Evolutionary conservation across 345 rosid species (phyloP).

Genomic region (Syzygium grande): DNA sequence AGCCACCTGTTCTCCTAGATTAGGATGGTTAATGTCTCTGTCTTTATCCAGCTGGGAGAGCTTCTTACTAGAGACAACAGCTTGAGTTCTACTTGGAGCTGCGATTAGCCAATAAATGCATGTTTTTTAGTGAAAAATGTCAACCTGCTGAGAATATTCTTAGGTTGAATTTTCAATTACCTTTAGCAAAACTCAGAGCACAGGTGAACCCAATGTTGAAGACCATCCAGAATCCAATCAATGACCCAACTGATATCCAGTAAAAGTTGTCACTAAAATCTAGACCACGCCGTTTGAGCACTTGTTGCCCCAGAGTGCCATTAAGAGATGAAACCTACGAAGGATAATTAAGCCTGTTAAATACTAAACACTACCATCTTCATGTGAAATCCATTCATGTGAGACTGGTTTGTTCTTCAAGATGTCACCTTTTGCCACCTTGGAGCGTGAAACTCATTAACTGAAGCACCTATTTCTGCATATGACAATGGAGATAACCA

Average conservation of each 20-base stretch:
- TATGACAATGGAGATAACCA: conserved; percentile 46
- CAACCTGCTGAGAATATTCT: not conserved
- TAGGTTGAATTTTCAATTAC: conserved; percentile 8
- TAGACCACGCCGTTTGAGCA: conserved; percentile 21
- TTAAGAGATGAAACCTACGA: conserved; percentile 27
- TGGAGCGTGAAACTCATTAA: conserved; percentile 47
- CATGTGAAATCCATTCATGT: not conserved
- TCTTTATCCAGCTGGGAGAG: conserved; percentile 2
- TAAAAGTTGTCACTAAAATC: conserved; percentile 17
- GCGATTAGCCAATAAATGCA: conserved; percentile 1
- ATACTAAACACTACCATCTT: not conserved
- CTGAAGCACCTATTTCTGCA: conserved; percentile 27
- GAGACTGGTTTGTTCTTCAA: not conserved
- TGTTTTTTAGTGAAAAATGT: not conserved
- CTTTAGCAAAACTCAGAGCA: conserved; percentile 16
- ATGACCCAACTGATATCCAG: conserved; percentile 28
- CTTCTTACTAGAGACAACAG: conserved; percentile 14
- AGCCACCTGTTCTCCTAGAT: conserved; percentile 2
- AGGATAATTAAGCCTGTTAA: not conserved
- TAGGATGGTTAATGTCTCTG: not conserved
- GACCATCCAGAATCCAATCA: conserved; percentile 33
- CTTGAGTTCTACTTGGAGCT: conserved; percentile 22
- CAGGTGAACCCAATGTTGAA: conserved; percentile 27
- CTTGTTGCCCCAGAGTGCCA: conserved; percentile 17
- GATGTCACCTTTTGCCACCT: conserved; percentile 44